phyloP scores from a whole-genome alignment of 78 protist species.

The Anaeramoeba flamelloides region DNA sequence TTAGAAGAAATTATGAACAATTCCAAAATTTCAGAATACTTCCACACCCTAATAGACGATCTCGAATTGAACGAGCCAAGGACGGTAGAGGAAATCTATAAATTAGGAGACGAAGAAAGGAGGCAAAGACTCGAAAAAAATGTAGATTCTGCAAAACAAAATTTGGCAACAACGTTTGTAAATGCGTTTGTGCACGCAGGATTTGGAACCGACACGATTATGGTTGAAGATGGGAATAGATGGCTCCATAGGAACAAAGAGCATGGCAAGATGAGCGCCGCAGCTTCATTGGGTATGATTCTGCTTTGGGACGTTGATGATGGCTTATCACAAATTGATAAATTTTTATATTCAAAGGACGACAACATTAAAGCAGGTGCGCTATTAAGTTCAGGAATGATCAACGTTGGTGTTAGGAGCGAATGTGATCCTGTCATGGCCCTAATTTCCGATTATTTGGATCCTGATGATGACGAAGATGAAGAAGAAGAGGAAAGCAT shows the following conservation, averaged over 20 bases:
- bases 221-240: conserved; percentile 44
- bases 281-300: conserved; percentile 85
- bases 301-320: conserved; percentile 82
- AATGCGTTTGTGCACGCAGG: conserved; percentile 87
- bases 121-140: too few species aligned
- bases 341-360: conserved; percentile 45
- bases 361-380: conserved; percentile 81
- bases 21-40: too few species aligned
- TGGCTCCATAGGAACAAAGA: conserved; percentile 83
- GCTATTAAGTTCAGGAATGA: conserved; percentile 71
- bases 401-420: conserved; percentile 40
- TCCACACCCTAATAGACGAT: too few species aligned
- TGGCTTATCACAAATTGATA: conserved; percentile 60
- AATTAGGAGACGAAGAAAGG: too few species aligned
- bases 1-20: too few species aligned
- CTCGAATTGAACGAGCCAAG: too few species aligned
- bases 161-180: conserved; percentile 79
- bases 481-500: too few species aligned
- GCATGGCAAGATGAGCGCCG: conserved; percentile 55
- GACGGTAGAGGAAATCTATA: too few species aligned
- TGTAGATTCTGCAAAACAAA: conserved; percentile 57
- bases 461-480: too few species aligned
- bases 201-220: conserved; percentile 70
- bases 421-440: conserved; percentile 81
- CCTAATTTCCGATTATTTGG: conserved; percentile 32